Base-by-base conservation (phyloP, 164 flowering plant species). In the Stephania yunnanensis region DNA sequence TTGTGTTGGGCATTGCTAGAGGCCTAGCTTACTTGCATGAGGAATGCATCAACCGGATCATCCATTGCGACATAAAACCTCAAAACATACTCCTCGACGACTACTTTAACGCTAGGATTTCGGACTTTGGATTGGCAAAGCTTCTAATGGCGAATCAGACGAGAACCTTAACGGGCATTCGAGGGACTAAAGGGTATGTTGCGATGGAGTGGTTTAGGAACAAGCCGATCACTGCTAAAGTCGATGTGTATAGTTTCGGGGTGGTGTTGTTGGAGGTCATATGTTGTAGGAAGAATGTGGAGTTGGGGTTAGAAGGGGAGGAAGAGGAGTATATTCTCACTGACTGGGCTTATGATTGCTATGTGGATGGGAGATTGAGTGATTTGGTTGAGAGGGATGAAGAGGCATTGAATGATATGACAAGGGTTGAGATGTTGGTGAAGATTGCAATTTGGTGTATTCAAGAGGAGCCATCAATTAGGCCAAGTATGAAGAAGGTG, bases 11-110 rank as follows among this genome's bases (percentile, higher is more conserved):
- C 0, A 74, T 73, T 44, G 77, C 76, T 20, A 73, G 74, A 61
- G 78, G 83, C n/a, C 74, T 78, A 5, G 7, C 20, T 22, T 81
- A 81, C 68, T 70, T 75, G 19, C 83, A 81, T 17, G 83, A 78
- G 53, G 81, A 81, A 45, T 78, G 83, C 72, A 64, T 53, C 71
- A 73, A 52, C 52, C 81, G 75, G 68, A 78, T 78, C 74, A 75
- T 81, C 52, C 83, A 81, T 15, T 75, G 79, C 25, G 82, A 76
- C 29, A 74, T 79, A 15, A 75, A 75, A 70, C 81, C 81, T 50
- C 78, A 79, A n/a, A 79, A 79, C 69, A 71, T 80, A 44, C 80
- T 77, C 6, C 70, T 80, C 10, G 83, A 81, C 48, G 71, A 74
- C 10, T 61, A 3, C 46, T 72, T 67, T 8, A 72, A 44, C 1